Base-by-base conservation (phyloP, 345 rosid genomes). In the Arabidopsis suecica region DNA sequence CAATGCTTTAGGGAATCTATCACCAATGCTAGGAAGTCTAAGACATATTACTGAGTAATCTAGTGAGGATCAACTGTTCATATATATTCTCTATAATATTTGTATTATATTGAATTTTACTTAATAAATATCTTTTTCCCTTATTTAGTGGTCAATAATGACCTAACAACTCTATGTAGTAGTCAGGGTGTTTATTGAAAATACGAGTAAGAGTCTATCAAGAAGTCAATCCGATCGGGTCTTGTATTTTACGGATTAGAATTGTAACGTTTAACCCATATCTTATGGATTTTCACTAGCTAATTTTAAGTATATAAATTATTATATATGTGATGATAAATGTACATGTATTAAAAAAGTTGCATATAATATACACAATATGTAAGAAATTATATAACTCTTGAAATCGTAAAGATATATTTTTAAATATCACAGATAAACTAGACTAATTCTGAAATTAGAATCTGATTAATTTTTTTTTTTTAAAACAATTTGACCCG, bases 21-120 rank as follows among this genome's bases (percentile, higher is more conserved):
- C 33, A 18, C 55, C 45, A 53, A 53, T 40, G 77, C 63, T 72
- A 30, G 5, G 32, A 72, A 72, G 69, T 61, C 42, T 37, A 33
- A 8, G 42, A 51, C 61, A 72, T 23, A 50, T 50, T 50, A 61
- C 25, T 28, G 44, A 50, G 61, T 72, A 23, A 23, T 23, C 25
- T 23, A 23, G 25, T 23, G 61, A 32, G 32, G 54, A 40, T 5
- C 16, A 13, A 61, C 68, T 61, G 20, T 45, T 57, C 12, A 42
- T 41, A 4, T 56, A n/a, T 41, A 9, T 40, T 68, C 72, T 67
- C 9, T 51, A 13, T 23, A 23, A 51, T 25, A 25, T 22, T 60
- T 60, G 65, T 12, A 60, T 38, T 38, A 5, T 59, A 3, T 38
- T 38, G 9, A 60, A 20, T 9, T 20, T 60, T 20, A 22, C 47